Evolutionary conservation across 345 rosid genomes (phyloP).

Genomic region (Eucalyptus coolabah): DNA sequence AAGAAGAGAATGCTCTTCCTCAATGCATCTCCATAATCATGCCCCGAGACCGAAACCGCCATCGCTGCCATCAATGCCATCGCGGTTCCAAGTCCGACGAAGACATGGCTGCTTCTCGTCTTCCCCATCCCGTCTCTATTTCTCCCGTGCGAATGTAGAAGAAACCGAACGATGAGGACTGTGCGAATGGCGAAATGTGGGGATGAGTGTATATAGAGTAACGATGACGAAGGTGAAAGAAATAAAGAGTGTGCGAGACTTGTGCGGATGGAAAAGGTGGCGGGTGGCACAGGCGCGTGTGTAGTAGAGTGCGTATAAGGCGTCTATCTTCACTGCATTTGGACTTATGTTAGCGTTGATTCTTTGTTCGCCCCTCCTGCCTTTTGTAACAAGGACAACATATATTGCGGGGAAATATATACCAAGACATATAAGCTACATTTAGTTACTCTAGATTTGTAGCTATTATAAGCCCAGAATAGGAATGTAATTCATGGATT

Average conservation of each 20-base stretch:
- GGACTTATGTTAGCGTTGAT: not conserved
- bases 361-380: not conserved
- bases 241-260: not conserved
- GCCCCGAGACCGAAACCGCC: not conserved
- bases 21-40: constrained; percentile 50
- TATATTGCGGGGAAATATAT: not conserved
- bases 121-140: not conserved
- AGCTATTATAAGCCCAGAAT: not conserved
- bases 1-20: constrained; percentile 51
- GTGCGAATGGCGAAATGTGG: not conserved
- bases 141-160: not conserved
- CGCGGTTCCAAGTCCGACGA: not conserved
- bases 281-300: not conserved
- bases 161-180: not conserved
- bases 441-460: not conserved
- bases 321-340: not conserved
- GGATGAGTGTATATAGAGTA: not conserved
- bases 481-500: not conserved
- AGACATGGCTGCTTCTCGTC: not conserved
- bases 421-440: not conserved
- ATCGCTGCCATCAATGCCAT: not conserved
- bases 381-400: not conserved
- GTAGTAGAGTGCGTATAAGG: not conserved
- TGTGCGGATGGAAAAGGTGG: not conserved
- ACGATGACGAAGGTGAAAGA: not conserved